These are phyloP conservation scores for Lactuca sativa DNA, from an alignment of 129 eudicot species.

Conservation along the genomic window DNA sequence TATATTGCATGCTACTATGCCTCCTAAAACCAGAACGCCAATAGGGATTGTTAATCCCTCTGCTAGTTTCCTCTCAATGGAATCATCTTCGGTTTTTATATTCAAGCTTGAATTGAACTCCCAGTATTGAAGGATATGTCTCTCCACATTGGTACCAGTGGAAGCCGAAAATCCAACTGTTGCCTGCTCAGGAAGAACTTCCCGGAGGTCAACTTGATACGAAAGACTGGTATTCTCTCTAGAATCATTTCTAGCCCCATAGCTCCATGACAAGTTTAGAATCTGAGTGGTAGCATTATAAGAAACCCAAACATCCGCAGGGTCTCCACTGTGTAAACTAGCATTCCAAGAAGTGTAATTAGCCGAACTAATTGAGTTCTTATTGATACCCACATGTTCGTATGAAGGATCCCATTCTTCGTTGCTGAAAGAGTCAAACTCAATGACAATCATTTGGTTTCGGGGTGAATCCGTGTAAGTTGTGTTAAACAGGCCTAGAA, in stretches of 20 bases:
- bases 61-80: conserved; percentile 24
- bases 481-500: conserved; percentile 47
- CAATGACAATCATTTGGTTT: conserved; percentile 42
- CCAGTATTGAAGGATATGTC: conserved; percentile 40
- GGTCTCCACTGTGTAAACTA: conserved; percentile 43
- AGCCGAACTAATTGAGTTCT: conserved; percentile 36
- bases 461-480: conserved; percentile 30
- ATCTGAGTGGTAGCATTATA: conserved; percentile 38
- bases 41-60: conserved; percentile 29
- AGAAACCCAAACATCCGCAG: conserved; percentile 41
- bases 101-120: conserved; percentile 39
- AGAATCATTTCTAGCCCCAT: conserved; percentile 25
- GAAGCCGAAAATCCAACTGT: conserved; percentile 54
- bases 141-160: conserved; percentile 34
- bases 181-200: conserved; percentile 39
- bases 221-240: conserved; percentile 28
- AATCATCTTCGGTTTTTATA: conserved; percentile 2
- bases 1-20: conserved; percentile 7
- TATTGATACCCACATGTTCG: conserved; percentile 53
- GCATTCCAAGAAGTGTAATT: conserved; percentile 42
- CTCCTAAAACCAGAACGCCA: conserved; percentile 13
- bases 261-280: conserved; percentile 40
- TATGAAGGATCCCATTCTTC: conserved; percentile 39
- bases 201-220: conserved; percentile 34
- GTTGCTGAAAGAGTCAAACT: conserved; percentile 47